phyloP scores from a whole-genome alignment of 2,329 filamentous ascomycete species.

The Dactylellina drechsleri region DNA sequence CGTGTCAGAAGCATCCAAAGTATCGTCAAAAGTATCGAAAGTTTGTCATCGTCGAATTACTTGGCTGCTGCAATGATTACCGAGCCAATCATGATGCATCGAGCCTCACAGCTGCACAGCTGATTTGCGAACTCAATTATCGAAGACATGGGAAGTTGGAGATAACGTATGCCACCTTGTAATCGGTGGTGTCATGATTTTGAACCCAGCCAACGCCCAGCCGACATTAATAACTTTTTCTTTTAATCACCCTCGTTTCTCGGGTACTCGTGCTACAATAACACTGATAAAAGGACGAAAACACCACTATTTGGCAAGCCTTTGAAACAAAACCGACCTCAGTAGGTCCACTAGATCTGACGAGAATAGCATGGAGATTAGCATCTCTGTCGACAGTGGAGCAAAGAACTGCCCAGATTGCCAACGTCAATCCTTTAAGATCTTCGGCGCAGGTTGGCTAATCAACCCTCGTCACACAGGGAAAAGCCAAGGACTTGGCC shows the following conservation, averaged over 20 bases:
- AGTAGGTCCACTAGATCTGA: constrained; percentile 28
- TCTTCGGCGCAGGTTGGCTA: constrained; percentile 11
- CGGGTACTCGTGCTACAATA: constrained; percentile 6
- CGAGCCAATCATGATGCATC: constrained; percentile 43
- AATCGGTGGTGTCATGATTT: constrained; percentile 1
- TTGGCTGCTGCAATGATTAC: constrained; percentile 28
- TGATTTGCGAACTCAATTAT: constrained; percentile 22
- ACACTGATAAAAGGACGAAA: constrained; percentile 1
- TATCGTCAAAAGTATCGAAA: constrained; percentile 5
- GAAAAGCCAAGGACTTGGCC: constrained; percentile 20
- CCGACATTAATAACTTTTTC: constrained; percentile 1
- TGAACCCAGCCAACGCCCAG: neutral
- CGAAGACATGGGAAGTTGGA: constrained; percentile 9
- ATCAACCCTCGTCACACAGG: constrained; percentile 4
- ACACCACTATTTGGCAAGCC: neutral
- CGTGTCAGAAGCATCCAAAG: neutral
- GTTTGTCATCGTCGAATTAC: constrained; percentile 6
- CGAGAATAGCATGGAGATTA: neutral
- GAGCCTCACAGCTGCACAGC: neutral
- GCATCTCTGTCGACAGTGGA: neutral
- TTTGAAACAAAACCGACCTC: constrained; percentile 4
- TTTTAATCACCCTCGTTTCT: constrained; percentile 10
- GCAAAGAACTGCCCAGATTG: neutral
- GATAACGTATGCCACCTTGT: too few species aligned
- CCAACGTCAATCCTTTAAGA: constrained; percentile 24